Evolutionary conservation across 805 yeast genomes (phyloP), one percentile per base, ranked within the genome.

Genomic region (Zygosaccharomyces bisporus): DNA sequence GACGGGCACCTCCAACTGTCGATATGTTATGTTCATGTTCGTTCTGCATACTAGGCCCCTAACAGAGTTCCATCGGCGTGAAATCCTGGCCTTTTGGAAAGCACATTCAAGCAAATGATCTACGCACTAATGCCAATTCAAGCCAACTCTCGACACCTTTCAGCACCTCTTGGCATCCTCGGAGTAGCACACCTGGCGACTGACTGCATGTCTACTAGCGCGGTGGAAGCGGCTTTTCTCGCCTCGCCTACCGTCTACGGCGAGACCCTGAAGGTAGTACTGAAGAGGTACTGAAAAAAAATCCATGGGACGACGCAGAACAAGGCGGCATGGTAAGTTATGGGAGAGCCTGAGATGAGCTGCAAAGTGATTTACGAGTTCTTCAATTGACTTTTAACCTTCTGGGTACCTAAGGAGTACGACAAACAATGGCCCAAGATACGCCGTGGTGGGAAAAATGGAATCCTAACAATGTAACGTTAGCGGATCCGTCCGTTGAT

Each of bases 401-500:
- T 9, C 25, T 21, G 9, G 9, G 25, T 21, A 21, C 8, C 9
- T 21, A 9, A 21, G 25, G 9, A 6, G 25, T 21, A 21, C 25
- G 25, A 21, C 8, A 9, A 21, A 21, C 25, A 21, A 21, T 21
- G 25, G 21, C 38, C 12, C 21, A 23, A 34, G 16, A 10, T 3
- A 34, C 30, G 9, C 52, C 54, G 20, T 50, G 54, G 54, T 50
- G 52, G 51, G 37, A 13, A 31, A 42, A 47, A 37, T 50, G 54
- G 53, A 36, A 49, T 16, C 55, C 55, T 14, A 51, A 55, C 35
- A 52, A 56, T 37, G 44, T 46, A n/a, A 66, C 70, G n/a, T 52
- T 63, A 1, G 41, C 68, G 3, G 52, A 58, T 13, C 66, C 57
- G 18, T 51, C 46, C 10, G 33, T 40, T 4, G 68, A 68, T 41